Conservation (phyloP, 768 basidiomycete genomes). For the Lactifluus piperatus region DNA sequence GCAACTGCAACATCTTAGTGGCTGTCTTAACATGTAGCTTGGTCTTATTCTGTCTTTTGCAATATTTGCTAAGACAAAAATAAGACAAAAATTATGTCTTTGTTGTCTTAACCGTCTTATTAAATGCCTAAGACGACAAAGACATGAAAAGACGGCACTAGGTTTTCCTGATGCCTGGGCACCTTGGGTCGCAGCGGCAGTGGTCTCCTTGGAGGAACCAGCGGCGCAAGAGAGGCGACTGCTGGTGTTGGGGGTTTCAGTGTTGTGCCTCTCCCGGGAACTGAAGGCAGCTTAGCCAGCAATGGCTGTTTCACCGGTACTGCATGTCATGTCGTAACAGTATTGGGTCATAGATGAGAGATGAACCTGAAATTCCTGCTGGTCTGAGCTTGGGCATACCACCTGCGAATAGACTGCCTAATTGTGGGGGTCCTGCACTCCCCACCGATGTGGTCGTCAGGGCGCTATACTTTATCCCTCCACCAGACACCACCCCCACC, state of each 20-base stretch:
- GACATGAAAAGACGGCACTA: too few species aligned
- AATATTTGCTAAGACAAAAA: too few species aligned
- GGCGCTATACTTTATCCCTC: conserved; percentile 32
- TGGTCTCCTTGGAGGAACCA: conserved; percentile 26
- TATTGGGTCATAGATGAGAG: not conserved
- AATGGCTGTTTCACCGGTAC: conserved; percentile 20
- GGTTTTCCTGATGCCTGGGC: too few species aligned
- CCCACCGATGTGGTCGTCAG: conserved; percentile 22
- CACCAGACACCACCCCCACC: conserved; percentile 27
- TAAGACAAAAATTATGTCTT: too few species aligned
- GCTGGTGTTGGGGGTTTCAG: conserved; percentile 22
- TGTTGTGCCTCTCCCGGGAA: conserved; percentile 31
- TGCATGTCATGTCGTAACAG: not conserved
- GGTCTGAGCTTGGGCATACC: conserved; percentile 89
- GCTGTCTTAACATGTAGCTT: too few species aligned
- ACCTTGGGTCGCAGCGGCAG: conserved; percentile 8
- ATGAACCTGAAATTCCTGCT: conserved; percentile 36
- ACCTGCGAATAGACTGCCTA: conserved; percentile 81
- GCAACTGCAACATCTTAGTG: too few species aligned
- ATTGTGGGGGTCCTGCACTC: conserved; percentile 60
- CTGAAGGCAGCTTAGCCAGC: conserved; percentile 18
- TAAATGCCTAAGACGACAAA: too few species aligned
- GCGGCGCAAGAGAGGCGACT: conserved; percentile 22
- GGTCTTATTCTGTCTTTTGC: too few species aligned
- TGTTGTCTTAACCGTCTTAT: too few species aligned